A percentile compares a stretch with the other conserved stretches of the same genome.
phyloP scores from a whole-genome alignment of 257 asterid species.

The Nicotiana attenuata region DNA sequence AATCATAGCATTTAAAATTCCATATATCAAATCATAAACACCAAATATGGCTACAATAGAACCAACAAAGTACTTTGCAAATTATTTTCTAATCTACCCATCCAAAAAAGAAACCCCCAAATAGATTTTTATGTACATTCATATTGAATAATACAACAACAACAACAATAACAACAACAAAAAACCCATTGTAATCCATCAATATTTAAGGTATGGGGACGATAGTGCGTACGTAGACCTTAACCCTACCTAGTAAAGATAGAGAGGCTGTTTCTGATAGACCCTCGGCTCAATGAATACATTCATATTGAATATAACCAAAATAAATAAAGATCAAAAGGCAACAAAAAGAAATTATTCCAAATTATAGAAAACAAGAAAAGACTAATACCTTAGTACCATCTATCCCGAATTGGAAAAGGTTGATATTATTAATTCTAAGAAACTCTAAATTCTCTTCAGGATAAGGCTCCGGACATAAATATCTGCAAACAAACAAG shows the following conservation, averaged over 20 bases:
- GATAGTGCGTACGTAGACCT: too few relatives aligned
- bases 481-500: constrained; percentile 26
- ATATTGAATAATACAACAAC: too few relatives aligned
- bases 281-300: too few relatives aligned
- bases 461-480: constrained; percentile 42
- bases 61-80: background rate
- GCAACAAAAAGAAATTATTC: background rate
- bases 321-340: background rate
- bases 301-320: too few relatives aligned
- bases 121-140: too few relatives aligned
- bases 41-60: background rate
- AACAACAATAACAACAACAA: too few relatives aligned
- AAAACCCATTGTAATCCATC: too few relatives aligned
- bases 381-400: constrained; percentile 32
- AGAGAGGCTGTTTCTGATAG: too few relatives aligned
- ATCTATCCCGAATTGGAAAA: constrained; percentile 37
- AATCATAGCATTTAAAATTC: background rate
- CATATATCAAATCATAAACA: background rate
- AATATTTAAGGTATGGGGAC: too few relatives aligned
- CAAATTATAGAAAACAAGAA: background rate
- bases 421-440: constrained; percentile 28
- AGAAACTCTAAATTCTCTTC: constrained; percentile 33
- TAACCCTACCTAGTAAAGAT: too few relatives aligned
- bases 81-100: background rate
- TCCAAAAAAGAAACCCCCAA: too few relatives aligned